Evolutionary conservation across 768 basidiomycete species (phyloP).

Genomic region (Serendipita sp.): DNA sequence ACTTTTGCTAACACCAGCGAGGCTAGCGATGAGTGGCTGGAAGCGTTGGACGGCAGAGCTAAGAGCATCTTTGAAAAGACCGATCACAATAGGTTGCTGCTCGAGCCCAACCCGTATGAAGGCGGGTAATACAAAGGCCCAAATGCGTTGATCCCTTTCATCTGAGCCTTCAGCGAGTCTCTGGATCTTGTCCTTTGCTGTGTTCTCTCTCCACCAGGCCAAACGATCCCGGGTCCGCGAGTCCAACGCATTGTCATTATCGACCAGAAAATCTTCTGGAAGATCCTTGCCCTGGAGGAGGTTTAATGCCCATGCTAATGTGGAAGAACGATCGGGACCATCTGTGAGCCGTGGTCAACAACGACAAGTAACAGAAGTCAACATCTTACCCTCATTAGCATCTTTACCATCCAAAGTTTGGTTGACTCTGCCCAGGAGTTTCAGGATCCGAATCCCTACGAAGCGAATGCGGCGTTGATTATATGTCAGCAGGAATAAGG

Average conservation of each 20-base stretch:
- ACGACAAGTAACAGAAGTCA: not conserved
- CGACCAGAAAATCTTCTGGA: not conserved
- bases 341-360: slow-evolving; percentile 24
- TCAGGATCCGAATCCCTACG: slow-evolving; percentile 47
- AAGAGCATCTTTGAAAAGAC: slow-evolving; percentile 43
- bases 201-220: slow-evolving; percentile 37
- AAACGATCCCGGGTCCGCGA: not conserved
- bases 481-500: slow-evolving; percentile 57
- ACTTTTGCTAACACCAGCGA: slow-evolving; percentile 49
- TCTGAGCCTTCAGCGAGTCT: slow-evolving; percentile 57
- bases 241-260: slow-evolving; percentile 6
- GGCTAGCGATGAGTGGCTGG: slow-evolving; percentile 51
- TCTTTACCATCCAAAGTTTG: not conserved
- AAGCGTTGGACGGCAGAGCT: slow-evolving; percentile 54
- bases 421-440: slow-evolving; percentile 28
- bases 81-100: slow-evolving; percentile 28
- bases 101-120: slow-evolving; percentile 45
- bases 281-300: slow-evolving; percentile 4
- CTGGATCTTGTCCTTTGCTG: slow-evolving; percentile 39
- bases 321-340: not conserved
- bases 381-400: not conserved
- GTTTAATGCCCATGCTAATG: not conserved
- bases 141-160: slow-evolving; percentile 51
- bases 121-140: slow-evolving; percentile 55
- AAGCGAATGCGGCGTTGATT: slow-evolving; percentile 33